Evolutionary conservation across 495 filamentous ascomycete genomes (phyloP).

Genomic region (Halenospora varia): DNA sequence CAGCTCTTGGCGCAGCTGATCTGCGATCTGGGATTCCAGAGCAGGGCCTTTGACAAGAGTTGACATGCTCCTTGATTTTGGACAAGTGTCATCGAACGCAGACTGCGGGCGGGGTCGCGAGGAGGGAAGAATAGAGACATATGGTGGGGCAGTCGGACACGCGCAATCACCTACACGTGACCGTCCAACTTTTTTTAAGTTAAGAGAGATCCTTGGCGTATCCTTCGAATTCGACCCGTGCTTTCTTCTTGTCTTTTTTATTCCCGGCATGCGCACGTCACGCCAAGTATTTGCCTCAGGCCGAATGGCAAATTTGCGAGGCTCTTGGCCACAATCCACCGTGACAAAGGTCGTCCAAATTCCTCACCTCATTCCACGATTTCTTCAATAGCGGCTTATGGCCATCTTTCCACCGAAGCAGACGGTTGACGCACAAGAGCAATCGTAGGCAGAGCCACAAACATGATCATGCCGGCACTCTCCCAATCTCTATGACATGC

Average conservation of each 20-base stretch:
- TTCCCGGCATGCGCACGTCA: background rate
- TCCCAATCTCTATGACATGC: background rate
- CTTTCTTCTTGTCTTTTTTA: background rate
- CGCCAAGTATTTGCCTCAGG: background rate
- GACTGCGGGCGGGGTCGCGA: background rate
- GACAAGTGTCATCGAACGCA: background rate
- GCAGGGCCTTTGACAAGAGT: background rate
- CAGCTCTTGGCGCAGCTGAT: background rate
- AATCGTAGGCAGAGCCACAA: background rate
- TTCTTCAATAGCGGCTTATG: background rate
- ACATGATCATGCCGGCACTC: background rate
- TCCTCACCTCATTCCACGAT: background rate
- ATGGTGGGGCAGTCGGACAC: background rate
- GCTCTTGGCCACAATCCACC: too few species aligned
- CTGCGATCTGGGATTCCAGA: background rate
- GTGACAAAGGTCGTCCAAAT: background rate
- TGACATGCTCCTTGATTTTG: background rate
- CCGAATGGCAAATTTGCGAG: background rate
- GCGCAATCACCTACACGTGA: background rate
- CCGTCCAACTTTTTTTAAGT: background rate
- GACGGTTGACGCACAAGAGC: background rate
- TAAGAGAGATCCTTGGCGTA: background rate
- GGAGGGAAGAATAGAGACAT: background rate
- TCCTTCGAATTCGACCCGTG: background rate
- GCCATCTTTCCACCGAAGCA: background rate